These are phyloP conservation scores for Sambucus nigra DNA, from an alignment of 129 eudicot species.

Conservation along the genomic window DNA sequence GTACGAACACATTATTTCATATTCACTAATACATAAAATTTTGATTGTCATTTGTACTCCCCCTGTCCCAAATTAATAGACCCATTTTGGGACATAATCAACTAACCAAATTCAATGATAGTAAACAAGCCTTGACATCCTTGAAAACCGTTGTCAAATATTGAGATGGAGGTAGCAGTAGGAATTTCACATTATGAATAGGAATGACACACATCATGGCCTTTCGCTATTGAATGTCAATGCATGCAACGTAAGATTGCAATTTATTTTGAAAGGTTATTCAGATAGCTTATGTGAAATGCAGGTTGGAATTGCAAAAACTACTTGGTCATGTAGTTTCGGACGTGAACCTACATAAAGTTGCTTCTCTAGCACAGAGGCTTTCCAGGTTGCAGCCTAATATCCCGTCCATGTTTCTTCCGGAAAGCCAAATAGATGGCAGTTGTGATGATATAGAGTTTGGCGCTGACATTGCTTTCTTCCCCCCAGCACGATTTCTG, in stretches of 20 bases:
- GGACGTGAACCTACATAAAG: constrained; percentile 48
- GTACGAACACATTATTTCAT: too few species aligned
- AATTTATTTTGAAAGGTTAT: not conserved
- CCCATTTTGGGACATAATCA: too few species aligned
- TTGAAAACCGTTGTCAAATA: too few species aligned
- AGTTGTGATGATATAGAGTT: constrained; percentile 46
- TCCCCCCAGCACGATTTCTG: constrained; percentile 67
- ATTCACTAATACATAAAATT: too few species aligned
- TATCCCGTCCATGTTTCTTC: constrained; percentile 14
- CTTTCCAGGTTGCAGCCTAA: constrained; percentile 57
- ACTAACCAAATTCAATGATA: too few species aligned
- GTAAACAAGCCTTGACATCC: too few species aligned
- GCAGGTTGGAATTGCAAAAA: constrained; percentile 81
- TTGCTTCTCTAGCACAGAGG: constrained; percentile 47
- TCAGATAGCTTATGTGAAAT: constrained; percentile 11
- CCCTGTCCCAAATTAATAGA: too few species aligned
- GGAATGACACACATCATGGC: not conserved
- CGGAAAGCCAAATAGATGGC: constrained; percentile 28
- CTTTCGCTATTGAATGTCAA: not conserved
- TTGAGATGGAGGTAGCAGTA: too few species aligned
- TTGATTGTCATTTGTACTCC: too few species aligned
- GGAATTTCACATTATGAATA: not conserved
- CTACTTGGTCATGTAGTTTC: constrained; percentile 57
- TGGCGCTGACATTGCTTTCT: constrained; percentile 78
- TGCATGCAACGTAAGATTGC: not conserved